Evolutionary conservation across 208 protist species (phyloP).

Genomic region (Trypanosoma scelopori): DNA sequence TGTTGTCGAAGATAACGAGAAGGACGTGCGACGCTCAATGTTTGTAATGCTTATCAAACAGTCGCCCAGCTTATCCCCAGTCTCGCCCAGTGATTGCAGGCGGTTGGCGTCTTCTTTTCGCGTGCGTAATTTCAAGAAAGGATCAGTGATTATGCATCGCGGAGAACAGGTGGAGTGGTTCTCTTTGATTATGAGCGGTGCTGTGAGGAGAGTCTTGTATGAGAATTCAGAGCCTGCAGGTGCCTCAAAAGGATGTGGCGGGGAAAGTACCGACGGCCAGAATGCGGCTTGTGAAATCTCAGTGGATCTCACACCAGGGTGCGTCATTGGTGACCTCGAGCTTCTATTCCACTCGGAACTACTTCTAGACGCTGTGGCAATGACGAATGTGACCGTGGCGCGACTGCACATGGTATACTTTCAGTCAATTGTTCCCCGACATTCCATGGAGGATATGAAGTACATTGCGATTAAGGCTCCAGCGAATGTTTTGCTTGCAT

Average conservation of each 20-base stretch:
- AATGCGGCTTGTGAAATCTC: background rate
- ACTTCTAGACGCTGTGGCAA: constrained; percentile 18
- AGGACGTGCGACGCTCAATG: constrained; percentile 38
- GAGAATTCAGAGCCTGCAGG: background rate
- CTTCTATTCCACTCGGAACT: constrained; percentile 9
- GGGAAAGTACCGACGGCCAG: background rate
- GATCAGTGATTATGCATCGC: constrained; percentile 38
- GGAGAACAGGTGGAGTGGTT: constrained; percentile 71
- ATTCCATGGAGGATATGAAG: constrained; percentile 10
- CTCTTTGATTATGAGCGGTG: constrained; percentile 75
- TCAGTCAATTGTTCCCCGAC: background rate
- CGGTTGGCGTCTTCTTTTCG: constrained; percentile 61
- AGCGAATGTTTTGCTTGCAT: background rate
- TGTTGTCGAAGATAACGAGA: constrained; percentile 53
- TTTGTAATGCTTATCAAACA: constrained; percentile 63
- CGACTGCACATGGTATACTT: constrained; percentile 17
- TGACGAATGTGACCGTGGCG: constrained; percentile 9
- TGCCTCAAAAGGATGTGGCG: background rate
- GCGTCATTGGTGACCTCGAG: constrained; percentile 22
- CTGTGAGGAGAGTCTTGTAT: constrained; percentile 25
- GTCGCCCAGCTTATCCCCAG: constrained; percentile 40
- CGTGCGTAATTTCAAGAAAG: constrained; percentile 47
- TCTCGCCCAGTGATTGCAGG: constrained; percentile 40
- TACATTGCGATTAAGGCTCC: background rate
- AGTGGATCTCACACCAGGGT: background rate